Conservation (phyloP, 441 rosid genomes). For the Corymbia citriodora region DNA sequence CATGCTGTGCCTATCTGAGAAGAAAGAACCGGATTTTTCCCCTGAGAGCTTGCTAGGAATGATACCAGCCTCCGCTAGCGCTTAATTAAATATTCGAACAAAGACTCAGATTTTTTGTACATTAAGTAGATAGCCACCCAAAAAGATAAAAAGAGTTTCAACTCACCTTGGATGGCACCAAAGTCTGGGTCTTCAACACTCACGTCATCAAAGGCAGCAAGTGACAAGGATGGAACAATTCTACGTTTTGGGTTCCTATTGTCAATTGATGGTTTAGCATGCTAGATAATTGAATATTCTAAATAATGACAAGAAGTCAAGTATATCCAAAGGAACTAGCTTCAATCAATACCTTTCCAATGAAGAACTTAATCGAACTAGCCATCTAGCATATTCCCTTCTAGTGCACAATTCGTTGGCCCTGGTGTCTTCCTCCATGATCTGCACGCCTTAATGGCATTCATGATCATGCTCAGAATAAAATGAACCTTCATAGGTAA, state of each 20-base stretch:
- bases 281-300: background rate
- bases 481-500: conserved; percentile 13
- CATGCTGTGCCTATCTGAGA: conserved; percentile 19
- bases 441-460: conserved; percentile 55
- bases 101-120: background rate
- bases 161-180: conserved; percentile 59
- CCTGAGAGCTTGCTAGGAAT: conserved; percentile 51
- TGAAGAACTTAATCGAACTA: conserved; percentile 50
- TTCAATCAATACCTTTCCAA: conserved; percentile 62
- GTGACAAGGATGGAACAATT: conserved; percentile 52
- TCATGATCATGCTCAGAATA: conserved; percentile 42
- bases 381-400: conserved; percentile 90
- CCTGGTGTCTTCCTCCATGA: conserved; percentile 53
- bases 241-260: conserved; percentile 64
- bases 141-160: background rate
- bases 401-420: conserved; percentile 75
- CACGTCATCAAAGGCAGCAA: conserved; percentile 81
- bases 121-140: background rate
- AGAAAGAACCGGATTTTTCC: conserved; percentile 16
- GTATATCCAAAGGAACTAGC: background rate
- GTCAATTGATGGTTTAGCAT: conserved; percentile 2
- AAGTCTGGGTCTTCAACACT: conserved; percentile 59
- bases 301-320: background rate
- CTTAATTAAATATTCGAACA: conserved; percentile 30
- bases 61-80: conserved; percentile 85